phyloP scores from a whole-genome alignment of 495 filamentous ascomycete genomes.

The Aspergillus affinis region DNA sequence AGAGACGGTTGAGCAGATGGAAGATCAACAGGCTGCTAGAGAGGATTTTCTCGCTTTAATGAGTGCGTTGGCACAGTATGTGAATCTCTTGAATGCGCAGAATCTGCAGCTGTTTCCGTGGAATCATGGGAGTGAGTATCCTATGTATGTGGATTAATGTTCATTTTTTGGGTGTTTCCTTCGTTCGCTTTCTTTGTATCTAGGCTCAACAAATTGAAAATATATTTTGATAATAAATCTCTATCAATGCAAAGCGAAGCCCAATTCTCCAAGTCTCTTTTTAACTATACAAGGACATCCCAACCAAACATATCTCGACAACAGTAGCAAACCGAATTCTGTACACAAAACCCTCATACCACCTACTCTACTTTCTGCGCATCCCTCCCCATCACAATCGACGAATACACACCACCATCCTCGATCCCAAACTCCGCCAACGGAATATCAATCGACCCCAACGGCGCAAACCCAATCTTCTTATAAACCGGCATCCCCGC shows the following conservation, averaged over 20 bases:
- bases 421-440: neutral
- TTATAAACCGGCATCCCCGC: neutral
- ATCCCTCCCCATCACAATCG: neutral
- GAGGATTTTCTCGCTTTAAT: conserved; percentile 17
- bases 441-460: neutral
- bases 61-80: conserved; percentile 16
- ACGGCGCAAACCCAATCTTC: neutral
- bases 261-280: too few species aligned
- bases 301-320: too few species aligned
- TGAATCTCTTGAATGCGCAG: conserved; percentile 20
- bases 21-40: conserved; percentile 6
- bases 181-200: too few species aligned
- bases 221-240: too few species aligned
- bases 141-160: neutral
- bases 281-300: too few species aligned
- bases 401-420: neutral
- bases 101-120: conserved; percentile 18
- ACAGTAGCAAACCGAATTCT: too few species aligned
- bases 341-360: too few species aligned
- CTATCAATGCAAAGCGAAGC: too few species aligned
- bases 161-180: neutral
- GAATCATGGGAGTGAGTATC: conserved; percentile 16
- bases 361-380: neutral
- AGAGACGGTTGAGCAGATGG: conserved; percentile 1
- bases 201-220: too few species aligned